Evolutionary conservation across 768 basidiomycete species (phyloP).

Genomic region (Amylocystis lapponica): DNA sequence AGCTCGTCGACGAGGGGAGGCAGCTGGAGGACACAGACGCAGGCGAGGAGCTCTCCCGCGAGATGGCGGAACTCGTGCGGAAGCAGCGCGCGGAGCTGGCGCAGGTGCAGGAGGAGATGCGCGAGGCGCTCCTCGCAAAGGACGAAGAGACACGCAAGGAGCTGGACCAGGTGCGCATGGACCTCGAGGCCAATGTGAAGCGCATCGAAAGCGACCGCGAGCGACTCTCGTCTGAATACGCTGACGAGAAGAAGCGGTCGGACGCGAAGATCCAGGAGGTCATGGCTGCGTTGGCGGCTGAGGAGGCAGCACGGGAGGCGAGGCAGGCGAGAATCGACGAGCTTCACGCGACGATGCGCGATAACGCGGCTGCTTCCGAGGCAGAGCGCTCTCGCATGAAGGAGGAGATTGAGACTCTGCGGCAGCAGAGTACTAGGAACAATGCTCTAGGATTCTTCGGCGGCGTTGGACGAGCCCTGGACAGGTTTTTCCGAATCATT

Average conservation of each 20-base stretch:
- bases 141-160: not conserved
- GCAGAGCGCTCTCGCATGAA: too few species aligned
- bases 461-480: too few species aligned
- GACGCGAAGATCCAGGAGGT: not conserved
- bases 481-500: too few species aligned
- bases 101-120: conserved; percentile 6
- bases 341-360: not conserved
- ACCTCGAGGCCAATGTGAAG: conserved; percentile 1
- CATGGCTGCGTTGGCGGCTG: not conserved
- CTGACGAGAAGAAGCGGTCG: not conserved
- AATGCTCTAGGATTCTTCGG: too few species aligned
- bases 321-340: too few species aligned
- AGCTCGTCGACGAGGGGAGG: conserved; percentile 44
- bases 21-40: conserved; percentile 48
- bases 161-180: not conserved
- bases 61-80: conserved; percentile 41
- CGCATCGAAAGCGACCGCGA: not conserved
- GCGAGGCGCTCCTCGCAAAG: conserved; percentile 1
- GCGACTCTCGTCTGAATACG: conserved; percentile 1
- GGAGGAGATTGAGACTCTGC: too few species aligned
- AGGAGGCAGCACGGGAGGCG: not conserved
- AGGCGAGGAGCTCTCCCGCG: conserved; percentile 45
- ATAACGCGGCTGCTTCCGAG: not conserved
- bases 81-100: conserved; percentile 41
- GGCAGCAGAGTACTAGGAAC: too few species aligned